These are phyloP conservation scores for Colletotrichum chlorophyti DNA, from an alignment of 2,329 filamentous ascomycete genomes.

Conservation along the genomic window DNA sequence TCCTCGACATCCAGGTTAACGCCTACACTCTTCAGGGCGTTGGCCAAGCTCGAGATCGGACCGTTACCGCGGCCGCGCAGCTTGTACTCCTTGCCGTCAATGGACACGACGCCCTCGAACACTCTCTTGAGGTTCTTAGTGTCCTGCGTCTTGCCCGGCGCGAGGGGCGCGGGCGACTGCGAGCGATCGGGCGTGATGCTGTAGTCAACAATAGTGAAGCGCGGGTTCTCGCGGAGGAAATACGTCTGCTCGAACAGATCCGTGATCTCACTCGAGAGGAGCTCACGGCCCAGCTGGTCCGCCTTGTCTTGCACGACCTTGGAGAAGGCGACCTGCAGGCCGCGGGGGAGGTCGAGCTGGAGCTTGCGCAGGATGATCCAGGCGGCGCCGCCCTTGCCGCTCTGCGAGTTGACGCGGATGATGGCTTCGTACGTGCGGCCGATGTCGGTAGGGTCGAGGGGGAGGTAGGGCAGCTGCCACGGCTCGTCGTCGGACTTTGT, in stretches of 20 bases:
- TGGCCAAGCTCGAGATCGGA: conserved; percentile 86
- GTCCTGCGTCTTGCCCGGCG: conserved; percentile 74
- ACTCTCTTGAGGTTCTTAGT: conserved; percentile 80
- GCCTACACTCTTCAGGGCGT: conserved; percentile 78
- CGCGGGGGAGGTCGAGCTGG: conserved; percentile 89
- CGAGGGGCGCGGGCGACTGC: conserved; percentile 72
- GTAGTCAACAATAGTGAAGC: conserved; percentile 90
- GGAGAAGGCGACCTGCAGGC: conserved; percentile 90
- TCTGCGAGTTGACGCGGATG: conserved; percentile 97
- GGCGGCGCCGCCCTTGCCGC: conserved; percentile 90
- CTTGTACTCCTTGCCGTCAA: conserved; percentile 81
- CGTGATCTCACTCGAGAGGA: conserved; percentile 83
- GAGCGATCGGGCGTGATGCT: conserved; percentile 86
- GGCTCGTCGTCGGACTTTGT: conserved; percentile 66
- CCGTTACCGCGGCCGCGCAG: conserved; percentile 86
- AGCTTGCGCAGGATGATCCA: conserved; percentile 93
- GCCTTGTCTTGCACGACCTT: conserved; percentile 84
- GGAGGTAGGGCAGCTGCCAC: conserved; percentile 86
- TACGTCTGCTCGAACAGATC: conserved; percentile 89
- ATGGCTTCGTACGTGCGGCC: conserved; percentile 97
- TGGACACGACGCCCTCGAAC: conserved; percentile 84
- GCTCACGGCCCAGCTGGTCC: conserved; percentile 82
- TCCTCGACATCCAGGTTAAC: conserved; percentile 90
- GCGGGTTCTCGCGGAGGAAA: conserved; percentile 81
- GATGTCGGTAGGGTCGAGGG: conserved; percentile 91